phyloP scores from a whole-genome alignment of 192 early-diverging fungal species.

The Dissophora globulifera region DNA sequence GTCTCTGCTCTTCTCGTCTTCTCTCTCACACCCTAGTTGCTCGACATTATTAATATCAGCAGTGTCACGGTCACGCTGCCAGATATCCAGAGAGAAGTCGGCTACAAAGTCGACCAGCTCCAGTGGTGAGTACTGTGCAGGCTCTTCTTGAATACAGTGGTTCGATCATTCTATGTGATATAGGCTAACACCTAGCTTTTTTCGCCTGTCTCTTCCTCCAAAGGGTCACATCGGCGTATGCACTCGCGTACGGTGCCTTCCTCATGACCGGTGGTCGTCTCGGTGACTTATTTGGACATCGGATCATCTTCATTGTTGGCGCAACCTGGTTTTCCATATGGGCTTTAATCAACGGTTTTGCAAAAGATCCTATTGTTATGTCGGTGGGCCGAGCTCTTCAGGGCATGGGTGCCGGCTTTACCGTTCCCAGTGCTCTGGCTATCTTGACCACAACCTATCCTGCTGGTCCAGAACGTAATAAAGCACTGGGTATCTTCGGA shows the following conservation, averaged over 20 bases:
- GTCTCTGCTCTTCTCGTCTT: too few species aligned
- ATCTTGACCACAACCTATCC: slow-evolving; percentile 45
- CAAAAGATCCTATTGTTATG: slow-evolving; percentile 28
- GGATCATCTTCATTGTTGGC: slow-evolving; percentile 38
- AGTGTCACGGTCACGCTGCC: background rate
- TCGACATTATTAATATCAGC: slow-evolving; percentile 23
- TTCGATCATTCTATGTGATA: too few species aligned
- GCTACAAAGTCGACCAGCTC: slow-evolving; percentile 10
- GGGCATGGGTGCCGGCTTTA: slow-evolving; percentile 51
- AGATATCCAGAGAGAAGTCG: background rate
- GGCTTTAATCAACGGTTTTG: slow-evolving; percentile 42
- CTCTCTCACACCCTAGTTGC: too few species aligned
- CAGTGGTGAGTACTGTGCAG: slow-evolving; percentile 6
- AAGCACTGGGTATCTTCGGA: slow-evolving; percentile 39
- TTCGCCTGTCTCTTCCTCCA: background rate
- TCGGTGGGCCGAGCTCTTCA: slow-evolving; percentile 48
- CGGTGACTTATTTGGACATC: slow-evolving; percentile 52
- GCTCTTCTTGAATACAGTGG: background rate
- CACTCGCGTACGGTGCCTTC: slow-evolving; percentile 50
- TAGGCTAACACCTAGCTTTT: background rate
- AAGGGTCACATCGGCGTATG: slow-evolving; percentile 46
- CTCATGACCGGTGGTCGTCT: slow-evolving; percentile 43
- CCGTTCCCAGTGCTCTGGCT: slow-evolving; percentile 52
- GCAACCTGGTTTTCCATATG: slow-evolving; percentile 43
- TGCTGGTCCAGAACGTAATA: slow-evolving; percentile 32